phyloP scores from a whole-genome alignment of 140 eudicot genomes.

The Stevia rebaudiana region DNA sequence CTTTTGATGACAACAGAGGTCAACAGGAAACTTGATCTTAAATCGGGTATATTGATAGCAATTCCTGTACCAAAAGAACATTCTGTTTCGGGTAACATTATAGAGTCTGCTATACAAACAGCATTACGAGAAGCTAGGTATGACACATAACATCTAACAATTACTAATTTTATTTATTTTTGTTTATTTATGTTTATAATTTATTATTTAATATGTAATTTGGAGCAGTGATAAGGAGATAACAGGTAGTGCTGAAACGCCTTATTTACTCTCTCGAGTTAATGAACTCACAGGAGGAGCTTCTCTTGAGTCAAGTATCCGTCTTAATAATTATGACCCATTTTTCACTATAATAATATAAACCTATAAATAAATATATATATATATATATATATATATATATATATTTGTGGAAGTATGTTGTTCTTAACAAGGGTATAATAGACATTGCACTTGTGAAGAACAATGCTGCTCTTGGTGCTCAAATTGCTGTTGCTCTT shows the following conservation, averaged over 20 bases:
- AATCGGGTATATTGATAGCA: slow-evolving; percentile 74
- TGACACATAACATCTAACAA: background rate
- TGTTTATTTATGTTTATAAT: background rate
- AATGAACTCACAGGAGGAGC: slow-evolving; percentile 92
- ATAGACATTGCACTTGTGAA: slow-evolving; percentile 94
- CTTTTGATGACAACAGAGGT: slow-evolving; percentile 47
- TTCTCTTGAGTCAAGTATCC: slow-evolving; percentile 87
- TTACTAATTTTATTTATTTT: background rate
- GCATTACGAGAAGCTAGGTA: slow-evolving; percentile 89
- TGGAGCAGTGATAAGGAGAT: slow-evolving; percentile 68
- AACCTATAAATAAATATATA: background rate
- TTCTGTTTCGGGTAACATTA: slow-evolving; percentile 78
- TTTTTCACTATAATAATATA: no score
- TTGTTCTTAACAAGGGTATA: slow-evolving; percentile 40
- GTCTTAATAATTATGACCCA: background rate
- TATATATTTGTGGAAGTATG: slow-evolving; percentile 3
- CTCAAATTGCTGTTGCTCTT: slow-evolving; percentile 78
- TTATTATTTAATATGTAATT: background rate
- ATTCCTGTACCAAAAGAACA: slow-evolving; percentile 82
- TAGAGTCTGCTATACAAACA: slow-evolving; percentile 88
- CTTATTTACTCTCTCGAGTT: slow-evolving; percentile 85
- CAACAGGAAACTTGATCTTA: slow-evolving; percentile 54
- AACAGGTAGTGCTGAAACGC: slow-evolving; percentile 91
- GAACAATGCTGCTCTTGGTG: slow-evolving; percentile 81
- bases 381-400: no score